Base-by-base conservation (phyloP, 116 monocot species). In the Trichopus zeylanicus region DNA sequence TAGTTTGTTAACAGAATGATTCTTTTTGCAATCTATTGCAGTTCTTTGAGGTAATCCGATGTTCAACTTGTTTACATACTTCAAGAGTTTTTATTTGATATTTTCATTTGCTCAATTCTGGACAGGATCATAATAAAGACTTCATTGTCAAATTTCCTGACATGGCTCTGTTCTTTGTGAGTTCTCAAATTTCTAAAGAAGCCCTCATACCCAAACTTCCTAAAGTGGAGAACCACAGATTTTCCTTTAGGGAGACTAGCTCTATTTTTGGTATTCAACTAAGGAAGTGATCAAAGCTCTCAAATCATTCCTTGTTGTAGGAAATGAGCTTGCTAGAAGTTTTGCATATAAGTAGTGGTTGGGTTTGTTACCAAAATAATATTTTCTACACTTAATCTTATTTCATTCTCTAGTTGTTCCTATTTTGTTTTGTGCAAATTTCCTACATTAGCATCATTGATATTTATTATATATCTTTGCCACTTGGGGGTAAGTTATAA, bases 51-150 rank as follows among this genome's bases (percentile, higher is more conserved):
- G n/a, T n/a, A n/a, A n/a, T n/a, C n/a, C n/a, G n/a, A n/a, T n/a
- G n/a, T n/a, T n/a, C n/a, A n/a, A n/a, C n/a, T n/a, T n/a, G n/a
- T n/a, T n/a, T n/a, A n/a, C n/a, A n/a, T n/a, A n/a, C n/a, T n/a
- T n/a, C n/a, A n/a, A n/a, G n/a, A n/a, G n/a, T 20, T 57, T 0
- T 35, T 57, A 6, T 46, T 59, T 38, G 22, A 29, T 37, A 29
- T 56, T 38, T 60, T 54, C 19, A 22, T n/a, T n/a, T n/a, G n/a
- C n/a, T n/a, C n/a, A 5, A 28, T 53, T 35, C 27, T 30, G 46
- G 29, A 19, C 82, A 93, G 89, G 87, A 95, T 59, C 95, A 95
- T 74, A 95, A 95, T 52, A 84, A 31, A 30, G 95, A 95, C 61
- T 84, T 74, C 68, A 83, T 90, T 61, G 83, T 95, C 37, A 56